Conservation (phyloP, 164 flowering plant species). For the Warburgia ugandensis region DNA sequence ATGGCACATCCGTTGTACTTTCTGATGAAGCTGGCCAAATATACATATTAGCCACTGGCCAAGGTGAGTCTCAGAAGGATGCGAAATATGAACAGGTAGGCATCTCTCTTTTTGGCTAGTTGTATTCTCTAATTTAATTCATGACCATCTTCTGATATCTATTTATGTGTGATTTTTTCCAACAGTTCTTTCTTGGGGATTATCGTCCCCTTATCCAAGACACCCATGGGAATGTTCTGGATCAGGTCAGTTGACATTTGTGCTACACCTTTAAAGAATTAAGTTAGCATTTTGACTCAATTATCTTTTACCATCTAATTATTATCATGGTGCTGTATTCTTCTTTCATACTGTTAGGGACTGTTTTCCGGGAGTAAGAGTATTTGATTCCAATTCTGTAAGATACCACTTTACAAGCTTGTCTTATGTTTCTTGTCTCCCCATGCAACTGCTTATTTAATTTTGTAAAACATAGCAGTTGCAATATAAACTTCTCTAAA, state of each 20-base stretch:
- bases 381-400: too few relatives aligned
- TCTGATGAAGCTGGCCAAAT: conserved; percentile 99
- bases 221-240: conserved; percentile 76
- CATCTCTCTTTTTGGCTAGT: not conserved
- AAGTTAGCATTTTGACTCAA: too few relatives aligned
- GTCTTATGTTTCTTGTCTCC: too few relatives aligned
- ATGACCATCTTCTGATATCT: not conserved
- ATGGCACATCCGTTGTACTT: conserved; percentile 90
- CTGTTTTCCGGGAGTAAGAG: too few relatives aligned
- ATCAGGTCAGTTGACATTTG: conserved; percentile 85
- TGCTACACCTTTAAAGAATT: too few relatives aligned
- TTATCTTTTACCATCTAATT: too few relatives aligned
- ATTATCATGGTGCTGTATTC: too few relatives aligned
- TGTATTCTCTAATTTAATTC: not conserved
- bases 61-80: conserved; percentile 87
- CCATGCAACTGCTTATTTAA: too few relatives aligned
- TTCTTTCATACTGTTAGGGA: too few relatives aligned
- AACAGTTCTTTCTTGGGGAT: conserved; percentile 95
- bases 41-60: conserved; percentile 76
- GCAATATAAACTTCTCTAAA: too few relatives aligned
- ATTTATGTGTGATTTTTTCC: not conserved
- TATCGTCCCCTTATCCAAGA: conserved; percentile 91
- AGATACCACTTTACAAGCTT: too few relatives aligned
- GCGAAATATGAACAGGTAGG: conserved; percentile 95
- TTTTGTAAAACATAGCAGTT: too few relatives aligned